A percentile compares a stretch with the other conserved stretches of the same genome.
These are phyloP conservation scores for Helenozyma rhizophorensis DNA, from an alignment of 805 yeast genomes.

Conservation along the genomic window DNA sequence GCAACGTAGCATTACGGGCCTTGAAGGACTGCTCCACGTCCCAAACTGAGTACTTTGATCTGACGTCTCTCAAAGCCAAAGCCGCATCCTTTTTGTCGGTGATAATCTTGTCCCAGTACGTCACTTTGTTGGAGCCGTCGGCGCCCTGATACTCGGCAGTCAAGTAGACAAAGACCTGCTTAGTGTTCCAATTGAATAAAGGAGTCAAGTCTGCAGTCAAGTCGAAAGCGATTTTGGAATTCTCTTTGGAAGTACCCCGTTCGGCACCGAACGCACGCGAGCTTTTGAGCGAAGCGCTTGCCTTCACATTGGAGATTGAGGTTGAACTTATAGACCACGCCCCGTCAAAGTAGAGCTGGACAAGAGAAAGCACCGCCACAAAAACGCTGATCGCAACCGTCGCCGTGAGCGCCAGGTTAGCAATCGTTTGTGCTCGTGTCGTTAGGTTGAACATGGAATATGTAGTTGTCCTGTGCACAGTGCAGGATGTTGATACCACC, in stretches of 20 bases:
- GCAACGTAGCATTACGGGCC: conserved; percentile 62
- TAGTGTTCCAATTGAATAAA: conserved; percentile 94
- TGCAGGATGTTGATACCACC: background rate
- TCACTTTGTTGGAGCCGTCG: conserved; percentile 54
- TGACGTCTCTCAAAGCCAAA: conserved; percentile 46
- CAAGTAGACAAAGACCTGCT: conserved; percentile 88
- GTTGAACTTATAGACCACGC: conserved; percentile 42
- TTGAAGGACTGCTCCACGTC: conserved; percentile 64
- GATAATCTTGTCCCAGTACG: conserved; percentile 89
- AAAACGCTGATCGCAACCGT: conserved; percentile 43
- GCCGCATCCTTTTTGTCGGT: conserved; percentile 53
- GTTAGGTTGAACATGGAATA: conserved; percentile 29
- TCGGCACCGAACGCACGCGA: conserved; percentile 67
- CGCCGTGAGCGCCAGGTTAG: conserved; percentile 53
- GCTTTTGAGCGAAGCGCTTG: conserved; percentile 42
- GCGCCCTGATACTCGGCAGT: conserved; percentile 75
- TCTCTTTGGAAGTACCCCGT: conserved; percentile 69
- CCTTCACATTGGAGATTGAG: conserved; percentile 30
- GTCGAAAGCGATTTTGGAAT: conserved; percentile 67
- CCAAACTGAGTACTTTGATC: conserved; percentile 82
- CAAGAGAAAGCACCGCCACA: conserved; percentile 44
- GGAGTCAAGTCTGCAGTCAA: conserved; percentile 69
- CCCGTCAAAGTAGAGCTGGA: conserved; percentile 43
- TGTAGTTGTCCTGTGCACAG: background rate
- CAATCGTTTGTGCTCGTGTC: conserved; percentile 41